These are phyloP conservation scores for Baorangia bicolor DNA, from an alignment of 768 basidiomycete genomes.

Conservation along the genomic window DNA sequence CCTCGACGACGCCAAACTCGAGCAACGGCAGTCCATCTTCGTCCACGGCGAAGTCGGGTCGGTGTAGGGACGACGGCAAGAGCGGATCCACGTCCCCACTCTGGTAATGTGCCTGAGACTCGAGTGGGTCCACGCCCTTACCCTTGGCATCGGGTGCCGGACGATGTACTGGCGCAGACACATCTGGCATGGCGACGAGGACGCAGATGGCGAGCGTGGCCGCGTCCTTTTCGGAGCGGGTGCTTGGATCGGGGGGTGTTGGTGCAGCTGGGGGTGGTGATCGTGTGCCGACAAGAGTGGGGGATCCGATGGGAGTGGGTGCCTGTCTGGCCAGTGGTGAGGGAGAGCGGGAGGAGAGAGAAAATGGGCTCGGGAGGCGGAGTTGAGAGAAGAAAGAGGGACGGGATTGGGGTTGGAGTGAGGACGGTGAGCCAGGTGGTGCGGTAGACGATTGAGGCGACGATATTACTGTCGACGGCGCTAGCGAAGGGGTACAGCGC, in stretches of 20 bases:
- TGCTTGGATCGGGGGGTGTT: not conserved
- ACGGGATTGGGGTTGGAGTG: not conserved
- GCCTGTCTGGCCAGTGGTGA: not conserved
- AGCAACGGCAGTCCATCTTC: slow-evolving; percentile 3
- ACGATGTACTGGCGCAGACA: slow-evolving; percentile 1
- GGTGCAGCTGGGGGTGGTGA: not conserved
- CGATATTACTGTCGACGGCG: not conserved
- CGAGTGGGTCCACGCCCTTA: slow-evolving; percentile 9
- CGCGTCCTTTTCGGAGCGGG: not conserved
- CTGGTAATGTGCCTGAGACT: slow-evolving; percentile 2
- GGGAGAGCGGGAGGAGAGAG: not conserved
- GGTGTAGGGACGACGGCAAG: not conserved
- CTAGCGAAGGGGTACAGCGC: not conserved
- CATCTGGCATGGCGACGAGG: slow-evolving; percentile 25
- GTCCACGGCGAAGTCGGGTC: not conserved
- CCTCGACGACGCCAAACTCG: slow-evolving; percentile 20
- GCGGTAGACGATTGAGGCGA: not conserved
- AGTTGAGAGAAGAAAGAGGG: slow-evolving; percentile 9
- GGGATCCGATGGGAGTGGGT: not conserved
- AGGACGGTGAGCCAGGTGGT: not conserved
- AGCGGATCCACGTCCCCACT: slow-evolving; percentile 1
- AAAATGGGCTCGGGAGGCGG: slow-evolving; percentile 1
- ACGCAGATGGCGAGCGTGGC: slow-evolving; percentile 14
- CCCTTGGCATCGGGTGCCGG: slow-evolving; percentile 13
- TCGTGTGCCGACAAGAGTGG: not conserved